Evolutionary conservation across 2,329 filamentous ascomycete genomes (phyloP).

Genomic region (Monosporascus sp.): DNA sequence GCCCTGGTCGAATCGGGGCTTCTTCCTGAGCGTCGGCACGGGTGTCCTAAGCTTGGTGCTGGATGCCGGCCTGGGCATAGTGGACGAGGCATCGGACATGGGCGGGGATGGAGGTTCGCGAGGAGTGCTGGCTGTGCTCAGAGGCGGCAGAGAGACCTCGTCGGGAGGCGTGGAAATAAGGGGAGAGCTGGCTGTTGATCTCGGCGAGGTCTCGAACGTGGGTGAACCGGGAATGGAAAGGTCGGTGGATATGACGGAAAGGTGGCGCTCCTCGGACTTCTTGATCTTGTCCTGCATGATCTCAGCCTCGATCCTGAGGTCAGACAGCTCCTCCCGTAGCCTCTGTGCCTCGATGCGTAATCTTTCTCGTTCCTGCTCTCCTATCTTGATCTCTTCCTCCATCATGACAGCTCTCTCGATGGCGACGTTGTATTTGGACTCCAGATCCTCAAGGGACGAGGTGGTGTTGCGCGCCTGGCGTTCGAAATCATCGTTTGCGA

Average conservation of each 20-base stretch:
- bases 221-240: slow-evolving; percentile 63
- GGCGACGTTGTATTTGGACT: slow-evolving; percentile 92
- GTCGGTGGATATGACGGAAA: slow-evolving; percentile 56
- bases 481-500: slow-evolving; percentile 97
- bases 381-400: slow-evolving; percentile 88
- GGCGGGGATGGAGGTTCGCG: slow-evolving; percentile 89
- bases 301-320: slow-evolving; percentile 91
- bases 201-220: slow-evolving; percentile 70
- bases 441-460: slow-evolving; percentile 91
- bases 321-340: slow-evolving; percentile 82
- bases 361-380: slow-evolving; percentile 85
- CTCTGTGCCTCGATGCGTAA: slow-evolving; percentile 88
- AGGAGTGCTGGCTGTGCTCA: slow-evolving; percentile 54
- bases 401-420: slow-evolving; percentile 90
- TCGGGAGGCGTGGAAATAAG: slow-evolving; percentile 81
- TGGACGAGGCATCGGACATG: slow-evolving; percentile 76
- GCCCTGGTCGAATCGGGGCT: slow-evolving; percentile 47
- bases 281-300: slow-evolving; percentile 92
- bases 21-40: slow-evolving; percentile 31
- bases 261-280: slow-evolving; percentile 56
- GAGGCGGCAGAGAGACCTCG: slow-evolving; percentile 53
- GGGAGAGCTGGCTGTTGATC: slow-evolving; percentile 85
- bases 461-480: slow-evolving; percentile 92
- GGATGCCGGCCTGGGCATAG: slow-evolving; percentile 47
- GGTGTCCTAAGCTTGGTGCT: slow-evolving; percentile 35